Evolutionary conservation across 2,329 filamentous ascomycete species (phyloP).

Genomic region (Calycina herbarum): DNA sequence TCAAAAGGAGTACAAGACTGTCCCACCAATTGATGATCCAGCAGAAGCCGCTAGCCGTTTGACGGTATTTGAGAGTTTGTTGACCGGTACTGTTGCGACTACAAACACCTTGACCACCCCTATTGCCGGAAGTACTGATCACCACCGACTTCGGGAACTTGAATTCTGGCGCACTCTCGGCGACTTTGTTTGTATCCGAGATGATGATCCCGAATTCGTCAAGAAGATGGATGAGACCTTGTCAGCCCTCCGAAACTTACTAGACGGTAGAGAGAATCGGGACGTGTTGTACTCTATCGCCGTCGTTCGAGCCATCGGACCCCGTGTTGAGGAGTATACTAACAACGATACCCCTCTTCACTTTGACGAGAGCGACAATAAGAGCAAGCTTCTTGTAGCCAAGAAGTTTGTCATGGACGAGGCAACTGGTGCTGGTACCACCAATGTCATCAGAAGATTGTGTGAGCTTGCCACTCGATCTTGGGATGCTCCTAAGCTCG

Average conservation of each 20-base stretch:
- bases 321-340: conserved; percentile 60
- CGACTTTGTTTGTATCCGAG: conserved; percentile 65
- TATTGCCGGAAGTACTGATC: conserved; percentile 50
- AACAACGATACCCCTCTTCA: conserved; percentile 57
- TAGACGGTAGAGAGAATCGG: conserved; percentile 81
- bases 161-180: conserved; percentile 83
- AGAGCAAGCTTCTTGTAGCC: conserved; percentile 66
- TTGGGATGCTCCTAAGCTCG: conserved; percentile 29
- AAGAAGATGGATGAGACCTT: conserved; percentile 67
- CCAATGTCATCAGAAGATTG: conserved; percentile 70
- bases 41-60: conserved; percentile 69
- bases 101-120: conserved; percentile 57
- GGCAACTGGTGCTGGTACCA: conserved; percentile 67
- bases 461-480: conserved; percentile 62
- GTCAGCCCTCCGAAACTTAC: conserved; percentile 62
- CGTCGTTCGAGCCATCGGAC: conserved; percentile 72
- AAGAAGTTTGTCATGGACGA: conserved; percentile 70
- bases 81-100: conserved; percentile 68
- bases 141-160: conserved; percentile 61
- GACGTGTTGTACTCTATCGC: conserved; percentile 90
- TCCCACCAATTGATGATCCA: conserved; percentile 58
- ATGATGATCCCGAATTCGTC: conserved; percentile 56
- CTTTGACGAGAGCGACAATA: conserved; percentile 65
- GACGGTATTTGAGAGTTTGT: conserved; percentile 71
- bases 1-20: conserved; percentile 38